Conservation (phyloP, 129 eudicot species). For the Lactuca saligna region DNA sequence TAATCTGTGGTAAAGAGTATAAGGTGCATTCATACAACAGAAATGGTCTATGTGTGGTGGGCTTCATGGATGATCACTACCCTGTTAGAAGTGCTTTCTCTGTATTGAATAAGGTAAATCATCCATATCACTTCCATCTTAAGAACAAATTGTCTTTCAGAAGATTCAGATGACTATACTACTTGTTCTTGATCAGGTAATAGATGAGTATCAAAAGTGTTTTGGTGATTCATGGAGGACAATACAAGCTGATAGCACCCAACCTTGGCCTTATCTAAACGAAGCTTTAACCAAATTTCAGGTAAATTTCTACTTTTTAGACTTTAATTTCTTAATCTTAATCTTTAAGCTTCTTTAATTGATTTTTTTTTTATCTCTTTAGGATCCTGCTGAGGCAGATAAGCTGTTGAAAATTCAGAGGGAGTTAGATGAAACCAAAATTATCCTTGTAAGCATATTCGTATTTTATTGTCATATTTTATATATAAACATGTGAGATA, state of each 20-base stretch:
- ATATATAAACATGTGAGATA: background rate
- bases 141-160: background rate
- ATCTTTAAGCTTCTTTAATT: background rate
- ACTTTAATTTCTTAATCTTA: background rate
- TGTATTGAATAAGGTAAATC: slow-evolving; percentile 65
- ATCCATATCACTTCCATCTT: background rate
- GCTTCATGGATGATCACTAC: slow-evolving; percentile 95
- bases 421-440: slow-evolving; percentile 97
- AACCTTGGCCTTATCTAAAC: slow-evolving; percentile 86
- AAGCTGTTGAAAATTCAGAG: slow-evolving; percentile 87
- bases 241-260: slow-evolving; percentile 58
- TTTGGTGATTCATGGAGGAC: slow-evolving; percentile 92
- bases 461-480: background rate
- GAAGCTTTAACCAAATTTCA: slow-evolving; percentile 85
- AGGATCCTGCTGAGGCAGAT: slow-evolving; percentile 99
- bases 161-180: background rate
- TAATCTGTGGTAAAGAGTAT: slow-evolving; percentile 32
- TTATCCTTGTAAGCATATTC: slow-evolving; percentile 71
- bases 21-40: slow-evolving; percentile 51
- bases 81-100: slow-evolving; percentile 97
- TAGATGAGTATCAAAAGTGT: slow-evolving; percentile 81
- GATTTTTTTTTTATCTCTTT: slow-evolving; percentile 2
- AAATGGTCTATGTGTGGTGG: slow-evolving; percentile 81
- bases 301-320: slow-evolving; percentile 37
- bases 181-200: slow-evolving; percentile 44